These are phyloP conservation scores for Penstemon davidsonii DNA, from an alignment of 257 asterid species.

Conservation along the genomic window DNA sequence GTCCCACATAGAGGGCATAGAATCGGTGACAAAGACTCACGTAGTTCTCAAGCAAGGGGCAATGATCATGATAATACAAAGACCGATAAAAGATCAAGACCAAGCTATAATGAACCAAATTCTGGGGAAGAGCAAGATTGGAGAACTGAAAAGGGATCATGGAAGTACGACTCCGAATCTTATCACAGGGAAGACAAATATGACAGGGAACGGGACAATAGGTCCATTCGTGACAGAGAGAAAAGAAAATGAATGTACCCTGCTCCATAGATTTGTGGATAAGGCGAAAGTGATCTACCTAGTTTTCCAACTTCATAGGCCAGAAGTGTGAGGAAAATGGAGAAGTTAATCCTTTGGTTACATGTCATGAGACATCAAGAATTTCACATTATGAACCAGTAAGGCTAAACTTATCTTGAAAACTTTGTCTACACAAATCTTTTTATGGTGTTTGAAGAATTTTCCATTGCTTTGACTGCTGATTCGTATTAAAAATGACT, in stretches of 20 bases:
- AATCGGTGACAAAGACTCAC: slow-evolving; percentile 32
- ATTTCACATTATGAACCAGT: no score
- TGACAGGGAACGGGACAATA: slow-evolving; percentile 39
- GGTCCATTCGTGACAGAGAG: slow-evolving; percentile 38
- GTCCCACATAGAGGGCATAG: slow-evolving; percentile 31
- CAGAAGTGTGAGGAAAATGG: no score
- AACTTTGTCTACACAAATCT: no score
- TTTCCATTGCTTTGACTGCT: no score
- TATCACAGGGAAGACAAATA: slow-evolving; percentile 40
- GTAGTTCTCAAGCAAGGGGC: slow-evolving; percentile 30
- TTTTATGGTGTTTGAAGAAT: no score
- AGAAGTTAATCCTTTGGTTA: no score
- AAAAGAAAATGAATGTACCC: slow-evolving; percentile 28
- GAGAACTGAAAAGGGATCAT: slow-evolving; percentile 47
- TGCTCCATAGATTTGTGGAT: background rate
- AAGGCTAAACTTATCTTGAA: no score
- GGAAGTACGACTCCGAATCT: slow-evolving; percentile 44
- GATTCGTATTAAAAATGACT: no score
- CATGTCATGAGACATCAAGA: no score
- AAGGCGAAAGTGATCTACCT: no score
- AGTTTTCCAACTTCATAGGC: no score
- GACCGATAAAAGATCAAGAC: slow-evolving; percentile 40
- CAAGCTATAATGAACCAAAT: slow-evolving; percentile 33
- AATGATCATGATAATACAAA: slow-evolving; percentile 30
- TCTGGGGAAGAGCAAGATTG: slow-evolving; percentile 42